Percentiles rank a stretch among this genome's conserved stretches.
phyloP scores from a whole-genome alignment of 768 basidiomycete species.

The Xerocomellus intermedius region DNA sequence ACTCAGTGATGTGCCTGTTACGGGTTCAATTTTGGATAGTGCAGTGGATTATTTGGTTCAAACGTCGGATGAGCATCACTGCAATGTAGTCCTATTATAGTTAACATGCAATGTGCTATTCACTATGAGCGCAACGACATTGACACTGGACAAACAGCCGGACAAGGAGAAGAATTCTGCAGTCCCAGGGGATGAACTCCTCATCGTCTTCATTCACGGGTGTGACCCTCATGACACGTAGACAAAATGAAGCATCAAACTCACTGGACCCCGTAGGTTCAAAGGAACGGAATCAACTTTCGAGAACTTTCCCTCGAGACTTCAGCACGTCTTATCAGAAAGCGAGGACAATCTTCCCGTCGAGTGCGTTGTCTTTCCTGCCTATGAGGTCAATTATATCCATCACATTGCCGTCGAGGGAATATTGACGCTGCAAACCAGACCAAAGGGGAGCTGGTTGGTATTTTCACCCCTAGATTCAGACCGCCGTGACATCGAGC shows the following conservation, averaged over 20 bases:
- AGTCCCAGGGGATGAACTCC: slow-evolving; percentile 44
- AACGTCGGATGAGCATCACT: background rate
- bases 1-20: slow-evolving; percentile 22
- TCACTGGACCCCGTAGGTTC: slow-evolving; percentile 37
- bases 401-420: slow-evolving; percentile 1
- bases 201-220: slow-evolving; percentile 81
- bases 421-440: slow-evolving; percentile 31
- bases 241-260: background rate
- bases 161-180: slow-evolving; percentile 5
- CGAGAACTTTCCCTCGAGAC: slow-evolving; percentile 70
- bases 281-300: slow-evolving; percentile 72
- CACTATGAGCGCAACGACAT: slow-evolving; percentile 12
- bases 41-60: background rate
- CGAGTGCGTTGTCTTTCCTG: slow-evolving; percentile 83
- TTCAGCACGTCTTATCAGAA: slow-evolving; percentile 73
- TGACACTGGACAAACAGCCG: slow-evolving; percentile 4
- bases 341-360: slow-evolving; percentile 55
- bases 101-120: background rate
- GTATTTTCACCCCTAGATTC: slow-evolving; percentile 28
- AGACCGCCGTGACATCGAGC: background rate
- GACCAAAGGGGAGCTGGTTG: slow-evolving; percentile 89
- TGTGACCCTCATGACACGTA: slow-evolving; percentile 34
- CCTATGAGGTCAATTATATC: slow-evolving; percentile 71
- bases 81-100: slow-evolving; percentile 14
- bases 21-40: background rate